Conservation (phyloP, 78 protist species). For the Speleostelium caveatum region DNA sequence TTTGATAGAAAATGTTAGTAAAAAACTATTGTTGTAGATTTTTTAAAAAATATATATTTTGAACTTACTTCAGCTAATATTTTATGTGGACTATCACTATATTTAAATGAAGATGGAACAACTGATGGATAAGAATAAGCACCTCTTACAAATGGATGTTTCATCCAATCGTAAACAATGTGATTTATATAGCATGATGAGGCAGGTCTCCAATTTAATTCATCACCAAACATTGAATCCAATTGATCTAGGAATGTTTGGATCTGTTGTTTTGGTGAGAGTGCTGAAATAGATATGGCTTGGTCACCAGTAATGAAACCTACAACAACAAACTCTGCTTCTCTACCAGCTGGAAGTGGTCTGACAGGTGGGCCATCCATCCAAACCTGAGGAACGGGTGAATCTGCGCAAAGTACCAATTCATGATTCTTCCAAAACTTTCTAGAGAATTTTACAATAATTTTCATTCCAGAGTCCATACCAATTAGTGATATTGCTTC, state of each 20-base stretch:
- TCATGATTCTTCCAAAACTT: slow-evolving; percentile 58
- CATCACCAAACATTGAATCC: slow-evolving; percentile 65
- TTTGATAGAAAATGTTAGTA: neutral
- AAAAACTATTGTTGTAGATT: neutral
- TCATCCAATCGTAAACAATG: slow-evolving; percentile 44
- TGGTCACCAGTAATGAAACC: slow-evolving; percentile 80
- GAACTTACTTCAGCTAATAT: slow-evolving; percentile 41
- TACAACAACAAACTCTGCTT: slow-evolving; percentile 31
- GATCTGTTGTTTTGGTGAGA: slow-evolving; percentile 30
- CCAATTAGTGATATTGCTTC: slow-evolving; percentile 34
- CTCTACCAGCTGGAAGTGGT: neutral
- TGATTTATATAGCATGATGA: slow-evolving; percentile 18
- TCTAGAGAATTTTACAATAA: slow-evolving; percentile 24
- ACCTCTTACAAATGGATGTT: slow-evolving; percentile 64
- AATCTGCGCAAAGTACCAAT: slow-evolving; percentile 66
- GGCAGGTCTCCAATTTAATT: slow-evolving; percentile 40
- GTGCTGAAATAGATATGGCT: slow-evolving; percentile 33
- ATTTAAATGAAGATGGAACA: slow-evolving; percentile 22
- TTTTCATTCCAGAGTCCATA: slow-evolving; percentile 78
- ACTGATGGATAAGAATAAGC: slow-evolving; percentile 62
- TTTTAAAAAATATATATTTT: neutral
- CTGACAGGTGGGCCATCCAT: slow-evolving; percentile 74
- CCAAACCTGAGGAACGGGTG: slow-evolving; percentile 69
- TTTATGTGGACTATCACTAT: slow-evolving; percentile 12
- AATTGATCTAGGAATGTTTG: slow-evolving; percentile 42